These are phyloP conservation scores for Bocquillonia castaneifolia DNA, from an alignment of 441 rosid genomes.

Conservation along the genomic window DNA sequence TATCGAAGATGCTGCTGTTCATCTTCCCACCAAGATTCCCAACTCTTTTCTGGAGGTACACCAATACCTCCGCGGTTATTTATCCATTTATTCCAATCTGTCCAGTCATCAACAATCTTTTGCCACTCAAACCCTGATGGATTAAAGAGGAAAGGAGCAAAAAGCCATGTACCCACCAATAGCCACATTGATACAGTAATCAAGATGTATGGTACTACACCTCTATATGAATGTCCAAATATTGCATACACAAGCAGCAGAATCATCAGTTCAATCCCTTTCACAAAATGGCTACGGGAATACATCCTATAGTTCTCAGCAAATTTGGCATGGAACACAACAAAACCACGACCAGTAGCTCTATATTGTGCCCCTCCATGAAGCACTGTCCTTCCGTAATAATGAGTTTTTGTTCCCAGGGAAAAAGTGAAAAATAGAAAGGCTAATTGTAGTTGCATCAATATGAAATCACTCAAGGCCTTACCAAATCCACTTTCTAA, in stretches of 20 bases:
- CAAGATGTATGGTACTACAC: constrained; percentile 59
- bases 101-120: constrained; percentile 98
- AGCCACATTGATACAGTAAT: constrained; percentile 84
- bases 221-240: constrained; percentile 55
- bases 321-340: constrained; percentile 82
- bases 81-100: constrained; percentile 99
- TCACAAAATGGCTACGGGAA: constrained; percentile 92
- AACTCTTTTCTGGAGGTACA: constrained; percentile 91
- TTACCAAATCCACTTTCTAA: constrained; percentile 89
- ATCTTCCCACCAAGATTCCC: constrained; percentile 99
- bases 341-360: constrained; percentile 92
- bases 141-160: constrained; percentile 90
- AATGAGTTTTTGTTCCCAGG: constrained; percentile 84
- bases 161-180: constrained; percentile 87
- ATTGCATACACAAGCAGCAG: constrained; percentile 68
- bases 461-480: constrained; percentile 68
- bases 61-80: constrained; percentile 93
- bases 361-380: constrained; percentile 92
- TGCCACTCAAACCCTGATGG: constrained; percentile 99
- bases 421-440: constrained; percentile 85
- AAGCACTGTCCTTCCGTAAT: constrained; percentile 79
- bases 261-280: constrained; percentile 79
- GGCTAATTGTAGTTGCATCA: constrained; percentile 87
- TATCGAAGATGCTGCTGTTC: constrained; percentile 86
- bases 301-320: constrained; percentile 86